These are phyloP conservation scores for Kwoniella heveanensis DNA, from an alignment of 768 basidiomycete genomes.

Conservation along the genomic window DNA sequence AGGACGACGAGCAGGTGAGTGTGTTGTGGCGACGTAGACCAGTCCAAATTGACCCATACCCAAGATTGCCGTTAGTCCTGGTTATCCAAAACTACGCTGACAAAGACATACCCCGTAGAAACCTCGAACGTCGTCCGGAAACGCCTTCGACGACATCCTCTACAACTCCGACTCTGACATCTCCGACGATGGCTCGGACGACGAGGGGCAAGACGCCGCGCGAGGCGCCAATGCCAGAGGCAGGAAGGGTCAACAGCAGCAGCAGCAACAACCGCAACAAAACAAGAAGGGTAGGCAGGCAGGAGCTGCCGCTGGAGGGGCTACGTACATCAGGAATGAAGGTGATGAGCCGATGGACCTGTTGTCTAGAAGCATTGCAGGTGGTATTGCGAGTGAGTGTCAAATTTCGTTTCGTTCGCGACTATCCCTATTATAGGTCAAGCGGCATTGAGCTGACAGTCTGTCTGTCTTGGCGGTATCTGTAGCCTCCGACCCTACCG, in stretches of 20 bases:
- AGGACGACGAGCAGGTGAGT: constrained; percentile 59
- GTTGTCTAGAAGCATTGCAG: constrained; percentile 66
- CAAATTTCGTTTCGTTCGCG: too few species aligned
- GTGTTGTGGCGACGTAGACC: not conserved
- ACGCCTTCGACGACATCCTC: constrained; percentile 94
- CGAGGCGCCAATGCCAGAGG: constrained; percentile 13
- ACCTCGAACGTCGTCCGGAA: constrained; percentile 66
- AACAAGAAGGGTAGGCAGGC: constrained; percentile 46
- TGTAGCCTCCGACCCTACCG: constrained; percentile 42
- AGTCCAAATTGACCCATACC: too few species aligned
- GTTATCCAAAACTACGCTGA: too few species aligned
- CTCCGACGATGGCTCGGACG: constrained; percentile 61
- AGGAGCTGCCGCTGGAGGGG: constrained; percentile 55
- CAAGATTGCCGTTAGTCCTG: too few species aligned
- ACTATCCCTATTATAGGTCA: too few species aligned
- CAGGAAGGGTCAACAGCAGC: constrained; percentile 15
- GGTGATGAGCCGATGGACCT: constrained; percentile 95
- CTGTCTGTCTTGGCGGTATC: not conserved
- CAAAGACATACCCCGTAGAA: too few species aligned
- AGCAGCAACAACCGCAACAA: constrained; percentile 23
- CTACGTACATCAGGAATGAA: constrained; percentile 76
- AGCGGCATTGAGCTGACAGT: not conserved
- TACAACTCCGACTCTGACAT: constrained; percentile 95
- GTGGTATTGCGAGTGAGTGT: constrained; percentile 55
- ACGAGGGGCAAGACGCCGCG: constrained; percentile 20